A percentile compares a stretch with the other conserved stretches of the same genome.
These are phyloP conservation scores for Excoecaria cochinchinensis DNA, from an alignment of 345 rosid genomes.

Conservation along the genomic window DNA sequence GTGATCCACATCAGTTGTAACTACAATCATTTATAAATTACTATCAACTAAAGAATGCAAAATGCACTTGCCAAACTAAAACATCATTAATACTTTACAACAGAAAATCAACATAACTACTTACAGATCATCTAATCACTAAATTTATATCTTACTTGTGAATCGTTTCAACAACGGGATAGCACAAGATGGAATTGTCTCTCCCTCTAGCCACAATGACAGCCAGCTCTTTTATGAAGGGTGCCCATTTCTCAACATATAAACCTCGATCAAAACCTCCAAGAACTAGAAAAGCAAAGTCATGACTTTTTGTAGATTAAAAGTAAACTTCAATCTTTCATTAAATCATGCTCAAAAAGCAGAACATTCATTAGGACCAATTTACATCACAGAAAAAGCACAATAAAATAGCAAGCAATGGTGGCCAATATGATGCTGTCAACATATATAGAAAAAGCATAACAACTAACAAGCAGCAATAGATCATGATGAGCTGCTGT, in stretches of 20 bases:
- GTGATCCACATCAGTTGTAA: slow-evolving; percentile 11
- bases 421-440: not conserved
- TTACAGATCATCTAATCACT: slow-evolving; percentile 1
- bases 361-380: not conserved
- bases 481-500: not conserved
- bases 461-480: not conserved
- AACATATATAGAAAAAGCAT: not conserved
- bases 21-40: not conserved
- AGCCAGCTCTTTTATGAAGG: slow-evolving; percentile 91
- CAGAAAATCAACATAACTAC: not conserved
- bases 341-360: not conserved
- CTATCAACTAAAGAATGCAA: not conserved
- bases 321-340: not conserved
- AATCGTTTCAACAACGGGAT: slow-evolving; percentile 92
- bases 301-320: slow-evolving; percentile 2
- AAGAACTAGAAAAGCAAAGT: slow-evolving; percentile 50
- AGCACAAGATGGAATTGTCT: slow-evolving; percentile 75
- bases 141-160: slow-evolving; percentile 55
- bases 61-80: not conserved
- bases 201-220: slow-evolving; percentile 94
- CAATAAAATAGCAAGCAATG: not conserved
- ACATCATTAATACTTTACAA: not conserved
- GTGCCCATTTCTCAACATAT: slow-evolving; percentile 96
- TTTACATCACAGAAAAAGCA: not conserved
- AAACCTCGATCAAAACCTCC: slow-evolving; percentile 77